These are phyloP conservation scores for Hyaloscypha bicolor DNA, from an alignment of 495 filamentous ascomycete species.

Conservation along the genomic window DNA sequence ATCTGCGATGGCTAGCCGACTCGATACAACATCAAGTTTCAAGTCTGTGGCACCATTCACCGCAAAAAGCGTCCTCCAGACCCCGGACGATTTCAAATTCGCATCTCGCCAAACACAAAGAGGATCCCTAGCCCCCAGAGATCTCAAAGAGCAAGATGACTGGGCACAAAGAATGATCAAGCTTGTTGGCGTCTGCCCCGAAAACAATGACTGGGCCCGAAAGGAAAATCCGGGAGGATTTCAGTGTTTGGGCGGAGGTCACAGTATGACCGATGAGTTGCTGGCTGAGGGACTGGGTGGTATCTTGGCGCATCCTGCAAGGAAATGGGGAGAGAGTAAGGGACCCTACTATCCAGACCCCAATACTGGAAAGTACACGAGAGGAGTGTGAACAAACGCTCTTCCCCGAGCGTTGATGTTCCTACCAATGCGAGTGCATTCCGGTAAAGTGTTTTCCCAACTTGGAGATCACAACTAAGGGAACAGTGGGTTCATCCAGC, in stretches of 20 bases:
- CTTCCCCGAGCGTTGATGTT: not conserved
- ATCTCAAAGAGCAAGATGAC: slow-evolving; percentile 4
- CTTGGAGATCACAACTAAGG: too few relatives aligned
- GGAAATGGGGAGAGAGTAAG: not conserved
- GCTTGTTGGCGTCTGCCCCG: not conserved
- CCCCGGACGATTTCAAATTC: not conserved
- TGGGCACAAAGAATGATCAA: slow-evolving; percentile 15
- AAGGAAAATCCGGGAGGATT: slow-evolving; percentile 5
- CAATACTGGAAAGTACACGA: not conserved
- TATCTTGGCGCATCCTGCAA: not conserved
- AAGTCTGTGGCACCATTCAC: not conserved
- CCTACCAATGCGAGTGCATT: not conserved
- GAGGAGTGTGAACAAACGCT: too few relatives aligned
- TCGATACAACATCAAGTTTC: not conserved
- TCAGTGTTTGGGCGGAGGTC: slow-evolving; percentile 16
- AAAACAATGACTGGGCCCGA: not conserved
- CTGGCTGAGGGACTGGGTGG: slow-evolving; percentile 20
- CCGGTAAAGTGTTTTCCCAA: not conserved
- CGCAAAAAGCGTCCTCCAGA: not conserved
- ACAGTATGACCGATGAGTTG: slow-evolving; percentile 19
- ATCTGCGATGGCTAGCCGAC: too few relatives aligned
- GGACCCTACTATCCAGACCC: not conserved
- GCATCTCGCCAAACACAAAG: not conserved
- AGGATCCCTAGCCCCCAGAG: not conserved
- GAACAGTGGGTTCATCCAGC: too few relatives aligned